Conservation (phyloP, 768 basidiomycete genomes). For the Russula virescens region DNA sequence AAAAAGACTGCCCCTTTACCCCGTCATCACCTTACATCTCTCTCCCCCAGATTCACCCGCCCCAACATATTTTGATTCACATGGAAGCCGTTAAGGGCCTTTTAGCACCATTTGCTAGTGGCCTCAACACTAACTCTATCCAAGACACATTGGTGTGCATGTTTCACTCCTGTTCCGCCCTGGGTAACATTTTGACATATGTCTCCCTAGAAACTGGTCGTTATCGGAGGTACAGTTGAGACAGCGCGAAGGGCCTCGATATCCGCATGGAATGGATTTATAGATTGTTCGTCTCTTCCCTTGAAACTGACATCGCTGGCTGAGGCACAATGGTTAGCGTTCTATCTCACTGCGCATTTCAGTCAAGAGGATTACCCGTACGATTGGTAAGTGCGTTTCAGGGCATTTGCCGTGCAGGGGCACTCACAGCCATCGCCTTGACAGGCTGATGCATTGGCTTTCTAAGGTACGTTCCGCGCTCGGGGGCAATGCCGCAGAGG, state of each 20-base stretch:
- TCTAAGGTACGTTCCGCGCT: constrained; percentile 50
- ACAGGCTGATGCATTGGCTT: constrained; percentile 88
- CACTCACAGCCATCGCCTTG: constrained; percentile 6
- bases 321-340: constrained; percentile 42
- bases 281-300: constrained; percentile 57
- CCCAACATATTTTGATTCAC: constrained; percentile 12
- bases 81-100: constrained; percentile 73
- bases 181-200: neutral
- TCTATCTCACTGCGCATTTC: constrained; percentile 87
- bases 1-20: constrained; percentile 24
- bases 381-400: constrained; percentile 52
- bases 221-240: constrained; percentile 85
- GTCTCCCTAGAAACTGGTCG: constrained; percentile 72
- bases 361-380: constrained; percentile 84
- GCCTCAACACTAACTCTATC: constrained; percentile 59
- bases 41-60: constrained; percentile 20
- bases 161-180: neutral
- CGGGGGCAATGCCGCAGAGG: neutral
- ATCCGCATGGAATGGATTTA: constrained; percentile 85
- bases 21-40: constrained; percentile 12
- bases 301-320: neutral
- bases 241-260: constrained; percentile 75
- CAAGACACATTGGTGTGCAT: constrained; percentile 70
- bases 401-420: constrained; percentile 3
- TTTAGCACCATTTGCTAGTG: constrained; percentile 49